Evolutionary conservation across 352 stramenopile species (phyloP).

Genomic region (Elongisporangium anandrum): DNA sequence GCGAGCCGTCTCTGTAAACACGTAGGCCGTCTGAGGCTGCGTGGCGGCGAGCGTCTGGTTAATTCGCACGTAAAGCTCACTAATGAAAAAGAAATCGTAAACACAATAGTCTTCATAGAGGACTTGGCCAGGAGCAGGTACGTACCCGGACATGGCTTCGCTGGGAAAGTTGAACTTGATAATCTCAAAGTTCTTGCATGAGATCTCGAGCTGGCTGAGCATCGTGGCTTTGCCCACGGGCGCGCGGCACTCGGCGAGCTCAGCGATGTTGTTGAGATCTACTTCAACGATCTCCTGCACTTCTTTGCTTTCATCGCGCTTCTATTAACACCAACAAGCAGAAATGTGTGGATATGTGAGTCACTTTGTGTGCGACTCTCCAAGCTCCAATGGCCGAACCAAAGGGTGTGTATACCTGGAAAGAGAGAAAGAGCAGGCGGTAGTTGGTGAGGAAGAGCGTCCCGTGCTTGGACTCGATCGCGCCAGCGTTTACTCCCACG

Average conservation of each 20-base stretch:
- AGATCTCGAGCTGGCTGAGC: constrained; percentile 72
- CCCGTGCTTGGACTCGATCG: constrained; percentile 32
- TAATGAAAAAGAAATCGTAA: constrained; percentile 2
- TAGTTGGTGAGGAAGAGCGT: constrained; percentile 77
- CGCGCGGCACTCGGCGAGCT: constrained; percentile 57
- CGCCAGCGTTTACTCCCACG: constrained; percentile 19
- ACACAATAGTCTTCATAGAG: neutral
- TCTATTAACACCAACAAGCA: constrained; percentile 2
- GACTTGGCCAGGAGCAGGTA: neutral
- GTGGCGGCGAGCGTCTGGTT: constrained; percentile 51
- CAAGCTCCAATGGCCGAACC: neutral
- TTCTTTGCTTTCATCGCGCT: constrained; percentile 17
- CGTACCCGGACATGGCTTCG: constrained; percentile 49
- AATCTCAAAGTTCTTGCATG: constrained; percentile 86
- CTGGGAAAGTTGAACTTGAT: constrained; percentile 73
- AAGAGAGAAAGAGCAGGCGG: constrained; percentile 66
- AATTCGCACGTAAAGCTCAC: constrained; percentile 65
- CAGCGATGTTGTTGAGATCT: constrained; percentile 69
- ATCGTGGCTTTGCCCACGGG: constrained; percentile 28
- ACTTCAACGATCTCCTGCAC: constrained; percentile 50
- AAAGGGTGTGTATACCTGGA: constrained; percentile 37
- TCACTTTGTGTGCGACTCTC: neutral
- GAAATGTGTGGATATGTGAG: neutral
- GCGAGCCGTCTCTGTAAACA: constrained; percentile 21
- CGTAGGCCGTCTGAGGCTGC: constrained; percentile 49